Evolutionary conservation across 2,329 filamentous ascomycete genomes (phyloP).

Genomic region (Exophiala bonariae): DNA sequence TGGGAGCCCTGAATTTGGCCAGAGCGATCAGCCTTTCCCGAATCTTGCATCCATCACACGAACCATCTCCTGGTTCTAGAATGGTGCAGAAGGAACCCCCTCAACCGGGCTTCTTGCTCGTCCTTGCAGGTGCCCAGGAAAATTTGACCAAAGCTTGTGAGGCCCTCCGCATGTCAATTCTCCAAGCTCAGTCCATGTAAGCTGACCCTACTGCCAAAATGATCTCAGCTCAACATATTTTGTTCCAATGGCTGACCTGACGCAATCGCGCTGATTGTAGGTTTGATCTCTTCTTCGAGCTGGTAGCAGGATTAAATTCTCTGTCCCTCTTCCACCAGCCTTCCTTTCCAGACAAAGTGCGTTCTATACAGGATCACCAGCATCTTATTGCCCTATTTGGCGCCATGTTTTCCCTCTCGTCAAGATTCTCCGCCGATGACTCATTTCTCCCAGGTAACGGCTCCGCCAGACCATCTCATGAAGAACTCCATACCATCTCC

Average conservation of each 20-base stretch:
- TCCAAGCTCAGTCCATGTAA: slow-evolving; percentile 8
- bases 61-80: neutral
- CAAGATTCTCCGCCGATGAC: slow-evolving; percentile 24
- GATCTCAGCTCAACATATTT: neutral
- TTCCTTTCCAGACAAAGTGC: slow-evolving; percentile 30
- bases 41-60: slow-evolving; percentile 8
- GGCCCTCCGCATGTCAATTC: slow-evolving; percentile 7
- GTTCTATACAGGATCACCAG: slow-evolving; percentile 17
- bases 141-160: slow-evolving; percentile 8
- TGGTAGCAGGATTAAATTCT: slow-evolving; percentile 26
- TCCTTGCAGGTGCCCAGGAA: slow-evolving; percentile 8
- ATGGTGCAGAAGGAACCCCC: slow-evolving; percentile 1
- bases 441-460: neutral
- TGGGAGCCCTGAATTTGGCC: slow-evolving; percentile 9
- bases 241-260: neutral
- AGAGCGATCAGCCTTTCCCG: slow-evolving; percentile 9
- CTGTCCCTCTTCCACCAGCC: slow-evolving; percentile 35
- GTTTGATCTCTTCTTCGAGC: slow-evolving; percentile 26
- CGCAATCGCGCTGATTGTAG: slow-evolving; percentile 22
- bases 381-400: slow-evolving; percentile 32
- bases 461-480: neutral
- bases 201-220: neutral
- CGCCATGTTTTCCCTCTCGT: slow-evolving; percentile 33
- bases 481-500: slow-evolving; percentile 6
- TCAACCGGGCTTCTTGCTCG: slow-evolving; percentile 6